A percentile compares a stretch with the other conserved stretches of the same genome.
Evolutionary conservation across 129 eudicot genomes (phyloP).

Genomic region (Pittosporum tobira): DNA sequence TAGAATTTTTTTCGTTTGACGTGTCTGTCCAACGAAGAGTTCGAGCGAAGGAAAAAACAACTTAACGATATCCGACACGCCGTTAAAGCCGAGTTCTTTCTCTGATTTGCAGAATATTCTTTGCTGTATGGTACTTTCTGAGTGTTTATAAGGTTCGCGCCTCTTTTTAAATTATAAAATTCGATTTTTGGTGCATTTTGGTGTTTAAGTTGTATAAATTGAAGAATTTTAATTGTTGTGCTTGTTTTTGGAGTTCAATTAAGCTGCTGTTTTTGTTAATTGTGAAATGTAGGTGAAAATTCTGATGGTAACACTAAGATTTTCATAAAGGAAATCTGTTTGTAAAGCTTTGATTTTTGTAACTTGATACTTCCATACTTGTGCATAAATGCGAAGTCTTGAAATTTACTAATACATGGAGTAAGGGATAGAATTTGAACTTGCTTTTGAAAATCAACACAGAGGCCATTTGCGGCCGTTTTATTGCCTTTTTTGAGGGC

Average conservation of each 20-base stretch:
- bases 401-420: neutral
- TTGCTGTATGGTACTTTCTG: constrained; percentile 91
- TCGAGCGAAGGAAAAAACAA: constrained; percentile 56
- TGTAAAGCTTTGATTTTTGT: neutral
- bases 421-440: neutral
- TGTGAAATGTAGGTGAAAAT: too few relatives aligned
- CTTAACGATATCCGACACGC: constrained; percentile 60
- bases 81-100: constrained; percentile 72
- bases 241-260: too few relatives aligned
- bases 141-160: constrained; percentile 82
- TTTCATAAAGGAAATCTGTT: too few relatives aligned
- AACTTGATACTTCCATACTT: neutral
- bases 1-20: too few relatives aligned
- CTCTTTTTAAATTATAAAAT: neutral
- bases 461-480: too few relatives aligned
- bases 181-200: too few relatives aligned
- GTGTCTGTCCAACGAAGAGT: constrained; percentile 79
- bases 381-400: neutral
- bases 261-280: too few relatives aligned
- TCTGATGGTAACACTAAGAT: too few relatives aligned
- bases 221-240: too few relatives aligned
- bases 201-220: too few relatives aligned
- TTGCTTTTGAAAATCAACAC: neutral
- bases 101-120: constrained; percentile 90
- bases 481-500: too few relatives aligned